These are phyloP conservation scores for Trypanosomatidae sp. DNA, from an alignment of 208 protist species.

Conservation along the genomic window DNA sequence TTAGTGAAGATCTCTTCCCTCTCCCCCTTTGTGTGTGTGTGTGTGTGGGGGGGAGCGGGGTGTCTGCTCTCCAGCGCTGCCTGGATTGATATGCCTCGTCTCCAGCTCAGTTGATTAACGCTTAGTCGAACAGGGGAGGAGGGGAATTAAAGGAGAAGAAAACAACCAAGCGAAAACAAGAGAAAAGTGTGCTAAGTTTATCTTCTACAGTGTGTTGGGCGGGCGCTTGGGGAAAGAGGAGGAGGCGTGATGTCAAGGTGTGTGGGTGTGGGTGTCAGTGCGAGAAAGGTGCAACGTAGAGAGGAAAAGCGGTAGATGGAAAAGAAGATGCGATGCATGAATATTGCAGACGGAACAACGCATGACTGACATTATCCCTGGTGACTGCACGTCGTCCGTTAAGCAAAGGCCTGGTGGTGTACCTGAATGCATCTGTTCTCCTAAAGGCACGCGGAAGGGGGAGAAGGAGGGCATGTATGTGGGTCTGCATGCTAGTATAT, in stretches of 20 bases:
- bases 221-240: neutral
- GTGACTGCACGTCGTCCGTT: neutral
- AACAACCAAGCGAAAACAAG: neutral
- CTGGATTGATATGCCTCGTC: neutral
- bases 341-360: neutral
- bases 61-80: neutral
- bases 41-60: neutral
- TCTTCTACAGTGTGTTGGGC: neutral
- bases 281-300: neutral
- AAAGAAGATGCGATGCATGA: neutral
- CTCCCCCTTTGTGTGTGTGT: neutral
- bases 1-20: neutral
- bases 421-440: neutral
- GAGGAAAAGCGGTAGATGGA: neutral
- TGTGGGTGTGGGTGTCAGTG: neutral
- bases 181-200: neutral
- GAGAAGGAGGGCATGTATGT: neutral
- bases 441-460: neutral
- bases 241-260: neutral
- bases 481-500: neutral
- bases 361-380: neutral
- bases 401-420: neutral
- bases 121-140: neutral
- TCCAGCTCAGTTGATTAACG: neutral
- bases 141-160: neutral